Evolutionary conservation across 768 basidiomycete species (phyloP), one percentile per base, ranked within the genome.

Genomic region (Lactarius psammicola): DNA sequence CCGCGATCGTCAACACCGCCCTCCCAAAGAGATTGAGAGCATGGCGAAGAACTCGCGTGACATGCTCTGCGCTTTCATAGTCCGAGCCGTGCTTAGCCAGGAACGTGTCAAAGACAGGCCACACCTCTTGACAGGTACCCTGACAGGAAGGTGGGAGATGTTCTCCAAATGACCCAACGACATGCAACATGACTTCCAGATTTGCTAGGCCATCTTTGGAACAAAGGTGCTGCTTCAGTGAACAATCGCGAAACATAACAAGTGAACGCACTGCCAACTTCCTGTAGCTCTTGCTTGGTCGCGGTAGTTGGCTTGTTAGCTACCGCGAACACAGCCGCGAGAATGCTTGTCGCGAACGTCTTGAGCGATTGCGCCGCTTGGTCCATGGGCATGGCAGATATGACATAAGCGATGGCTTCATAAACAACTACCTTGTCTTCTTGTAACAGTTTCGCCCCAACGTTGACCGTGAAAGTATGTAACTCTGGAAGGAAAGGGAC

Each of bases 321-420:
- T 23, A 89, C 71, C 0, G 81, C 76, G 74, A 95, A 93, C 9
- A 97, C 83, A 65, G 86, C 82, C 20, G 87, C 80, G 28, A 99
- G 80, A 63, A 97, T 87, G 70, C 95, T 95, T 69, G 90, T 78
- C 34, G 90, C 86, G 75, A 99, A 99, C 17, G 88, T 87, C 67
- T 87, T 87, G 53, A 99, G 84, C 1, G 92, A 94, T 70, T 87
- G 85, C 0, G 95, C 92, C 13, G 94, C 94, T 66, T 87, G 85
- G 60, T 87, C 85, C 82, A 95, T 90, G 2, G 91, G 87, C 95
- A 98, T 98, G 0, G 88, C 90, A 56, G 90, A 91, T 63, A 99
- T 95, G 62, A 99, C 92, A 76, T 92, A 87, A 5, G 93, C 95
- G 70, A 98, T 95, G 17, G 95, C 97, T 74, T 97, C 95, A 72